These are phyloP conservation scores for Backusella mclennaniae DNA, from an alignment of 192 early-diverging fungal genomes.

Conservation along the genomic window DNA sequence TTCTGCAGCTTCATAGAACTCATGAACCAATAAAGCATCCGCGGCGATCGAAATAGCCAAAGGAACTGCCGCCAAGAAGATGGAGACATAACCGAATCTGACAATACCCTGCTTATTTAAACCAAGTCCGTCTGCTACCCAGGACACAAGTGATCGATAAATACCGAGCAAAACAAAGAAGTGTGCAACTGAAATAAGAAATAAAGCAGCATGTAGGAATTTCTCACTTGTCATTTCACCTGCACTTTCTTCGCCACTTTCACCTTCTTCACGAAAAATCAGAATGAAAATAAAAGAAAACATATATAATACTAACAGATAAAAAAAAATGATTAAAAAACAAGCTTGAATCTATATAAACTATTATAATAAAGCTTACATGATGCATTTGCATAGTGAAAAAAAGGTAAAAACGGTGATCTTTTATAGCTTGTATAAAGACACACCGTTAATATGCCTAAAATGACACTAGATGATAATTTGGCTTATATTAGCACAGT, in stretches of 20 bases:
- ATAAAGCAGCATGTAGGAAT: neutral
- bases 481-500: neutral
- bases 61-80: neutral
- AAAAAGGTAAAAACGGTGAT: neutral
- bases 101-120: neutral
- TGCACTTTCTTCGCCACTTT: too few relatives aligned
- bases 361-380: neutral
- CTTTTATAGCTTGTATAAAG: conserved; percentile 3
- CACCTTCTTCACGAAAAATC: neutral
- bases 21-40: neutral
- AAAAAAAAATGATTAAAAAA: neutral
- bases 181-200: neutral
- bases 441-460: neutral
- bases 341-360: neutral
- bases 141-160: neutral
- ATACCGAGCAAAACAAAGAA: conserved; percentile 1
- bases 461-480: neutral
- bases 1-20: neutral
- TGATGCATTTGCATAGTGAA: neutral
- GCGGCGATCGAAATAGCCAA: neutral
- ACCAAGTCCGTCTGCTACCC: neutral
- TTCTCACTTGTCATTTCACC: neutral
- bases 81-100: neutral
- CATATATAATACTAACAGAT: neutral
- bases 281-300: neutral